Evolutionary conservation across 1,139 yeast genomes (phyloP).

Genomic region (Suhomyces coccinellae): DNA sequence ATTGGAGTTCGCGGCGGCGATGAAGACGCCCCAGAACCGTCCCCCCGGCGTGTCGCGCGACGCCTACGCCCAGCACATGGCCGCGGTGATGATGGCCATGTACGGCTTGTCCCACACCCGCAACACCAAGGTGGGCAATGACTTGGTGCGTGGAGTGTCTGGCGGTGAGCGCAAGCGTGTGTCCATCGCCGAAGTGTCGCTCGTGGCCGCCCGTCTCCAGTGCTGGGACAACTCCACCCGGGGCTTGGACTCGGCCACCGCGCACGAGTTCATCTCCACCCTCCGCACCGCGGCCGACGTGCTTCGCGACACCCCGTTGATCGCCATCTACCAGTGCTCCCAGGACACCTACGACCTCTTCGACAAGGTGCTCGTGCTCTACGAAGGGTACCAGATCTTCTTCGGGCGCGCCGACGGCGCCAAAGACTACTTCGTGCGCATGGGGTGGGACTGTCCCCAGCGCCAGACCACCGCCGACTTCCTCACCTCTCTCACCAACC

Average conservation of each 20-base stretch:
- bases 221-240: slow-evolving; percentile 30
- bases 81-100: slow-evolving; percentile 23
- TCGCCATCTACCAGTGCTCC: slow-evolving; percentile 31
- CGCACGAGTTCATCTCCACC: slow-evolving; percentile 28
- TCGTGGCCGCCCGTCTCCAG: slow-evolving; percentile 22
- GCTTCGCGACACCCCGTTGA: slow-evolving; percentile 25
- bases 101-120: slow-evolving; percentile 22
- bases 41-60: slow-evolving; percentile 30
- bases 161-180: slow-evolving; percentile 29
- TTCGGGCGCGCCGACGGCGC: slow-evolving; percentile 24
- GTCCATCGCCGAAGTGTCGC: slow-evolving; percentile 25
- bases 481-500: slow-evolving; percentile 60
- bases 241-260: slow-evolving; percentile 28
- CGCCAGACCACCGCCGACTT: slow-evolving; percentile 60
- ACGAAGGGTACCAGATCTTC: slow-evolving; percentile 29
- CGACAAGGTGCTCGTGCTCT: slow-evolving; percentile 26
- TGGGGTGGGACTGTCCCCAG: slow-evolving; percentile 44
- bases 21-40: slow-evolving; percentile 30
- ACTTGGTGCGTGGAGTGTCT: slow-evolving; percentile 26
- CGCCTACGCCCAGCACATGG: slow-evolving; percentile 22
- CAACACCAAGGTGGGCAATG: slow-evolving; percentile 27
- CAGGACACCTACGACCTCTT: slow-evolving; percentile 30
- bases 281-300: slow-evolving; percentile 26
- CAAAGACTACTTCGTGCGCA: slow-evolving; percentile 22
- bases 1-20: slow-evolving; percentile 27